These are phyloP conservation scores for Hypoxylon sp. DNA, from an alignment of 2,329 filamentous ascomycete species.

Conservation along the genomic window DNA sequence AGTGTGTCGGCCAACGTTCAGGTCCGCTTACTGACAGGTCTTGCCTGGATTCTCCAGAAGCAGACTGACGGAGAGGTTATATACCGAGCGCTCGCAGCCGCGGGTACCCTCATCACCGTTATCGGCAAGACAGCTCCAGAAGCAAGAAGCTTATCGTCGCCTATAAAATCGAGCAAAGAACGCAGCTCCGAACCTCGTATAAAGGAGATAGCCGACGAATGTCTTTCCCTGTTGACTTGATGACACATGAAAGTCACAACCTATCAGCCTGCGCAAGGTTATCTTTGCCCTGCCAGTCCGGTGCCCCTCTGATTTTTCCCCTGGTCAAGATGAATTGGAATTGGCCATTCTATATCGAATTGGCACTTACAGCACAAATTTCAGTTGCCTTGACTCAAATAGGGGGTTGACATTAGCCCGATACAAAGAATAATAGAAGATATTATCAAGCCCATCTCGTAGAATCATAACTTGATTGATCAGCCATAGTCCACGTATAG, in stretches of 20 bases:
- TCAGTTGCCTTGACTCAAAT: background rate
- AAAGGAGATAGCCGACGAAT: slow-evolving; percentile 64
- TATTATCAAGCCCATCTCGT: background rate
- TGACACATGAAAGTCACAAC: background rate
- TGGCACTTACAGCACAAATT: background rate
- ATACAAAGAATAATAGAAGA: slow-evolving; percentile 4
- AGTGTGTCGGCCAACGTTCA: slow-evolving; percentile 58
- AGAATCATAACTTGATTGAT: background rate
- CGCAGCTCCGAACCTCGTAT: slow-evolving; percentile 64
- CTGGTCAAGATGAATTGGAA: background rate
- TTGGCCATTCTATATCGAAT: background rate
- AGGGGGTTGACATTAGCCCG: background rate
- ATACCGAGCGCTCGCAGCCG: slow-evolving; percentile 84
- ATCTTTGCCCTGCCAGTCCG: background rate
- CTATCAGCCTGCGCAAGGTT: background rate
- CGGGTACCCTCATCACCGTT: slow-evolving; percentile 81
- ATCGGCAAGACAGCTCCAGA: slow-evolving; percentile 63
- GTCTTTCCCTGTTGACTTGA: slow-evolving; percentile 57
- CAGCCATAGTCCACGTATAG: background rate
- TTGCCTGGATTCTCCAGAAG: slow-evolving; percentile 73
- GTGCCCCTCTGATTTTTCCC: background rate
- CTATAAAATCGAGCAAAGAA: slow-evolving; percentile 61
- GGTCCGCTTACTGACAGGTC: slow-evolving; percentile 70
- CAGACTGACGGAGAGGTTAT: slow-evolving; percentile 85
- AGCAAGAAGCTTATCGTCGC: slow-evolving; percentile 60